Percentiles rank a stretch among this genome's conserved stretches.
phyloP scores from a whole-genome alignment of 2,329 filamentous ascomycete species.

The Hypoxylon sp. region DNA sequence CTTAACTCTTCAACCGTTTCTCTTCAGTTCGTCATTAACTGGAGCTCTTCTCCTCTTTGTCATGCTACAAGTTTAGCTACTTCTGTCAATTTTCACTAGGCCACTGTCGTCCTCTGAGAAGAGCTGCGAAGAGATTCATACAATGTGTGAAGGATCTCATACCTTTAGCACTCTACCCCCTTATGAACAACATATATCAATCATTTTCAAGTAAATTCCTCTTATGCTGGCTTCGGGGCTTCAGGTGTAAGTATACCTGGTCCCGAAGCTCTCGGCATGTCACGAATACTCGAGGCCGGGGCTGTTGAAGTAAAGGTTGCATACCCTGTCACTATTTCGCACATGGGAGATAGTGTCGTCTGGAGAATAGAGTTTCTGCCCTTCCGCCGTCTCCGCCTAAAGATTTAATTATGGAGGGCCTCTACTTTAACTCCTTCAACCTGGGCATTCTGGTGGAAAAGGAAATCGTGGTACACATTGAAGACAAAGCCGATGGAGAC shows the following conservation, averaged over 20 bases:
- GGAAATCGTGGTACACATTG: conserved; percentile 36
- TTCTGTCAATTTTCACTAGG: conserved; percentile 5
- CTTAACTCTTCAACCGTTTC: conserved; percentile 30
- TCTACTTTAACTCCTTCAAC: conserved; percentile 26
- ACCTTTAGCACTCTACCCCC: background rate
- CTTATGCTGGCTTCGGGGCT: background rate
- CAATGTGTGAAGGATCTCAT: conserved; percentile 3
- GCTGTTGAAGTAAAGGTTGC: conserved; percentile 36
- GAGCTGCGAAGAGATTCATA: conserved; percentile 1
- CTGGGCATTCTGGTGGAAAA: conserved; percentile 44
- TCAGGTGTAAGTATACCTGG: conserved; percentile 13
- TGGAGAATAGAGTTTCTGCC: conserved; percentile 44
- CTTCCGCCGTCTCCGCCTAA: conserved; percentile 37
- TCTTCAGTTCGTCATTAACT: conserved; percentile 24
- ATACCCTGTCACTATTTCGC: conserved; percentile 32
- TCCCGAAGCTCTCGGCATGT: conserved; percentile 29
- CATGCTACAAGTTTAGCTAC: conserved; percentile 9
- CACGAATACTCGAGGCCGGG: conserved; percentile 16
- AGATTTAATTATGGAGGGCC: conserved; percentile 40
- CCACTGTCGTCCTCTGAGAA: background rate
- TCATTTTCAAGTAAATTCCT: background rate
- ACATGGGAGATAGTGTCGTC: conserved; percentile 31
- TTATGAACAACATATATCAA: conserved; percentile 2
- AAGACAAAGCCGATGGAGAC: conserved; percentile 35
- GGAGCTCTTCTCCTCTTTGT: conserved; percentile 16